A percentile compares a stretch with the other conserved stretches of the same genome.
These are phyloP conservation scores for Heimioporus retisporus DNA, from an alignment of 1,284 basidiomycete genomes.

Conservation along the genomic window DNA sequence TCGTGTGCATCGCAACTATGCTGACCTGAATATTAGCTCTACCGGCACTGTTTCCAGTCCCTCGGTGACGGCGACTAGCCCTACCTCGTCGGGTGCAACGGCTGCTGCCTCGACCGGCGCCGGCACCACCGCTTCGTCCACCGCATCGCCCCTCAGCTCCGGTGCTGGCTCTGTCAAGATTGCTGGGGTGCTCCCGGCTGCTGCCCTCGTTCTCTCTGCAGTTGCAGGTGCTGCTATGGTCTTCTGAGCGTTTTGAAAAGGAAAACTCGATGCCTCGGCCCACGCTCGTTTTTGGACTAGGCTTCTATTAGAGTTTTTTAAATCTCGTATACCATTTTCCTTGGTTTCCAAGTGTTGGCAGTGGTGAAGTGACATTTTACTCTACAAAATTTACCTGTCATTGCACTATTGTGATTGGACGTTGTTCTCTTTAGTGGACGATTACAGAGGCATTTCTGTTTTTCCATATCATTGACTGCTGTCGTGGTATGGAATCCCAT, in stretches of 20 bases:
- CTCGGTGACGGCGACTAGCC: slow-evolving; percentile 8
- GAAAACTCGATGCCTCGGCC: slow-evolving; percentile 1
- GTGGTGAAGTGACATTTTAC: slow-evolving; percentile 26
- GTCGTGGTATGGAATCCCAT: slow-evolving; percentile 2
- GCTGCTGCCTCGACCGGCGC: slow-evolving; percentile 1
- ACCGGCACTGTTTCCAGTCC: not conserved
- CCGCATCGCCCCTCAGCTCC: slow-evolving; percentile 33
- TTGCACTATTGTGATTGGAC: slow-evolving; percentile 22
- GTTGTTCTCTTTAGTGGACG: slow-evolving; percentile 18
- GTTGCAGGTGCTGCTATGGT: slow-evolving; percentile 55
- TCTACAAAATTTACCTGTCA: slow-evolving; percentile 21
- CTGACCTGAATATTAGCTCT: slow-evolving; percentile 19
- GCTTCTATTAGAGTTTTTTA: slow-evolving; percentile 6
- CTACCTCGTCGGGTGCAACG: slow-evolving; percentile 2
- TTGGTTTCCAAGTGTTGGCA: slow-evolving; percentile 12
- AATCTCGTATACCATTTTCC: slow-evolving; percentile 27
- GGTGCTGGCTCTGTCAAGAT: slow-evolving; percentile 36
- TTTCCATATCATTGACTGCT: slow-evolving; percentile 11
- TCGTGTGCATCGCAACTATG: not conserved
- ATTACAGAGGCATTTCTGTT: slow-evolving; percentile 22
- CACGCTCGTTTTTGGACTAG: slow-evolving; percentile 6
- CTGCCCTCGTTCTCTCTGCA: slow-evolving; percentile 51
- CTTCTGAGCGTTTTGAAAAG: slow-evolving; percentile 43
- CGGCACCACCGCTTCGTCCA: slow-evolving; percentile 24
- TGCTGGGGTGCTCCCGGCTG: slow-evolving; percentile 43